Conservation (phyloP, 2,329 filamentous ascomycete genomes). For the Huntiella decipiens region DNA sequence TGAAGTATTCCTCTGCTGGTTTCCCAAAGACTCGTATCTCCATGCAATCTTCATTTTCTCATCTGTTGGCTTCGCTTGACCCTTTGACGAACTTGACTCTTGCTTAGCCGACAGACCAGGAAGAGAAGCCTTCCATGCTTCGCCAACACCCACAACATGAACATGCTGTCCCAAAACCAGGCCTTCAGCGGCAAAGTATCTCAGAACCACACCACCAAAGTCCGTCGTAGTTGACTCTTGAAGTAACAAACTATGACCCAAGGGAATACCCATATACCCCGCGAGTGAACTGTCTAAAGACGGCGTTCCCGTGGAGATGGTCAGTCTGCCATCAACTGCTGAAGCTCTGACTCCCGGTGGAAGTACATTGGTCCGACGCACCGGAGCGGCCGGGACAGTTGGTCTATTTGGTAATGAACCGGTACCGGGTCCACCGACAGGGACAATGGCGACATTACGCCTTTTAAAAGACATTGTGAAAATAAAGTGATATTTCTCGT, state of each 20-base stretch:
- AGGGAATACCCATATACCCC: conserved; percentile 65
- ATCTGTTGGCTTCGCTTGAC: not conserved
- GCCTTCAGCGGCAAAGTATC: conserved; percentile 86
- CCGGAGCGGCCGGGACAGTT: conserved; percentile 20
- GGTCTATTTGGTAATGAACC: conserved; percentile 12
- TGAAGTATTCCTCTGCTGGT: conserved; percentile 24
- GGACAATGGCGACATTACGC: conserved; percentile 32
- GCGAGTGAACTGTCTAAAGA: conserved; percentile 73
- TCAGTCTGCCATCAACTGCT: conserved; percentile 67
- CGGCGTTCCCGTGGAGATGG: conserved; percentile 76
- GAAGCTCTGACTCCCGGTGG: conserved; percentile 52
- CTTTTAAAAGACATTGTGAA: conserved; percentile 37
- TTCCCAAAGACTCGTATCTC: conserved; percentile 76
- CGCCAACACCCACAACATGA: conserved; percentile 63
- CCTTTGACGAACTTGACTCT: not conserved
- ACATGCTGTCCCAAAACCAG: conserved; percentile 79
- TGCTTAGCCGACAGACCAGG: conserved; percentile 40
- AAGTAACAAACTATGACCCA: conserved; percentile 64
- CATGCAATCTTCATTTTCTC: conserved; percentile 96
- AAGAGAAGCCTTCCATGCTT: conserved; percentile 66
- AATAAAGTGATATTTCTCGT: not conserved
- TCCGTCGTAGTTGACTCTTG: conserved; percentile 89
- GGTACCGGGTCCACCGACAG: conserved; percentile 14
- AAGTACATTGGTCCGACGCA: not conserved
- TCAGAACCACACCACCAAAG: conserved; percentile 65